Percentiles rank a stretch among this genome's conserved stretches.
Evolutionary conservation across 1,284 basidiomycete genomes (phyloP).

Genomic region (Wolfiporia cocos): DNA sequence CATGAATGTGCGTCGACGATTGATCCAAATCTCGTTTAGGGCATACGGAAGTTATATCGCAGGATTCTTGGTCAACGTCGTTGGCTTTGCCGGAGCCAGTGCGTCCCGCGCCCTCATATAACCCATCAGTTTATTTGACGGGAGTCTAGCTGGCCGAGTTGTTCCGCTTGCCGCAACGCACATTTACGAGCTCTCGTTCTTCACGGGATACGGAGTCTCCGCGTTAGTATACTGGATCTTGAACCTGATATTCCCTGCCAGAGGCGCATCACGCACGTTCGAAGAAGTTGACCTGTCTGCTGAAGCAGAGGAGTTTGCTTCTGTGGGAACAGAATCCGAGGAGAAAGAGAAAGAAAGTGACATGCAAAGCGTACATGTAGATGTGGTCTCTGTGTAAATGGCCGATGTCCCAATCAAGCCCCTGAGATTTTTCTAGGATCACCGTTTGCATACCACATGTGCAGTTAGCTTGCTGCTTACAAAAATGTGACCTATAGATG

Average conservation of each 20-base stretch:
- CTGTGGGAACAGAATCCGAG: background rate
- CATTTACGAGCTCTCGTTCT: slow-evolving; percentile 73
- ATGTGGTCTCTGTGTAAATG: too few species aligned
- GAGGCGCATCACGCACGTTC: slow-evolving; percentile 44
- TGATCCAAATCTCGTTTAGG: slow-evolving; percentile 27
- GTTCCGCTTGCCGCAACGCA: slow-evolving; percentile 63
- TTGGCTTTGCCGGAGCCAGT: slow-evolving; percentile 69
- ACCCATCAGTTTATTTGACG: slow-evolving; percentile 18
- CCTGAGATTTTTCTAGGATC: too few species aligned
- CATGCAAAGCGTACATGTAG: too few species aligned
- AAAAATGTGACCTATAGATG: too few species aligned
- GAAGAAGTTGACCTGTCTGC: slow-evolving; percentile 57
- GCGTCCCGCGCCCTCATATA: slow-evolving; percentile 22
- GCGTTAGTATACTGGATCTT: slow-evolving; percentile 56
- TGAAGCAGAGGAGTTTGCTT: background rate
- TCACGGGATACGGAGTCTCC: slow-evolving; percentile 73
- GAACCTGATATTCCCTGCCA: slow-evolving; percentile 54
- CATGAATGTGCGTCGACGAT: background rate
- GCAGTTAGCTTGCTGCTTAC: too few species aligned
- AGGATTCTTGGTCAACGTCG: slow-evolving; percentile 80
- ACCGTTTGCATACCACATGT: too few species aligned
- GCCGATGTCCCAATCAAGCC: too few species aligned
- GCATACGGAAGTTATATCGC: slow-evolving; percentile 69
- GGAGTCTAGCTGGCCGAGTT: slow-evolving; percentile 38
- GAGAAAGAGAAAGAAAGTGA: slow-evolving; percentile 9